Base-by-base conservation (phyloP, 164 flowering plant genomes). In the Akebia trifoliata region DNA sequence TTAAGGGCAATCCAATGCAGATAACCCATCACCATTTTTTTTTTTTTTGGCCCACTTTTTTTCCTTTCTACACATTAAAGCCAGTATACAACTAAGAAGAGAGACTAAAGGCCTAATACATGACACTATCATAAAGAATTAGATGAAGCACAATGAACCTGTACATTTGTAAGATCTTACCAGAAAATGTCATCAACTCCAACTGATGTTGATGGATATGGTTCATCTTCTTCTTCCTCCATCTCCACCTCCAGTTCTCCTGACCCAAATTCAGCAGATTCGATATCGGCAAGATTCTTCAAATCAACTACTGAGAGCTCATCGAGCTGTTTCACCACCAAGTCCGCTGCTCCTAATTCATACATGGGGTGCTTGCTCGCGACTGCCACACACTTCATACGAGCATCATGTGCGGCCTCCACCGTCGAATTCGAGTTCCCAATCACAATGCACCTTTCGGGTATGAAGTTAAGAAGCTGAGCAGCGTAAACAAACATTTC, bases 321-420 rank as follows among this genome's bases (percentile, higher is more conserved):
- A 57, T 90, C 85, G 2, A 93, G 72, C 10, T 48, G 69, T 53
- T 84, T 78, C 59, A 93, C 99, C 52, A 93, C 89, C 86, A 93
- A 63, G 60, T 93, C 99, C 2, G 99, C 99, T 36, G 99, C 99
- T 24, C 81, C 80, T 29, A 93, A 88, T 63, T 93, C 99, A 54
- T 90, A 93, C 29, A 79, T 71, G 5, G 96, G 99, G 55, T 87
- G 99, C 72, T 87, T 93, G 72, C 96, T 86, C 17, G 97, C 96
- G 43, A 93, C 90, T 26, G 92, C 99, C 26, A 93, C 91, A 67
- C 99, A 93, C 71, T 90, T 93, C 99, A 93, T 93, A 21, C 73
- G 73, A 1, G 83, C 92, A 78, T 93, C 99, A 63, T 83, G 99
- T 0, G 97, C 97, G 54, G 97, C 99, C 77, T 93, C 97, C 49